A percentile compares a stretch with the other conserved stretches of the same genome.
Evolutionary conservation across 139 green algal genomes (phyloP).

Genomic region (Volvox reticuliferus): DNA sequence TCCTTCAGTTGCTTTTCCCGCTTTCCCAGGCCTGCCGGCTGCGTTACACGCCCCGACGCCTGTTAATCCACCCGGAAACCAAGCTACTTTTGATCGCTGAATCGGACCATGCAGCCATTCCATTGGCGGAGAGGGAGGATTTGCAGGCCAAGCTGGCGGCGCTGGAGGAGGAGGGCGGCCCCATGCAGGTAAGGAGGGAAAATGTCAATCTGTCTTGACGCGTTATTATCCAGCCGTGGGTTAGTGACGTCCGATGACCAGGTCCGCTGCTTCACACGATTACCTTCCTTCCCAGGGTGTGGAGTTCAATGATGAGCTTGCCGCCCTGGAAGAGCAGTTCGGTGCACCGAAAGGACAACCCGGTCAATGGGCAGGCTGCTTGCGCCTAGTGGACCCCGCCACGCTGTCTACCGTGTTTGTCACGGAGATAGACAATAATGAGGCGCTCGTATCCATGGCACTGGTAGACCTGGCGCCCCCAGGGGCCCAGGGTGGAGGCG

Average conservation of each 20-base stretch:
- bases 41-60: constrained; percentile 95
- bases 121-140: constrained; percentile 71
- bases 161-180: constrained; percentile 21
- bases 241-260: too few species aligned
- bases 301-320: constrained; percentile 82
- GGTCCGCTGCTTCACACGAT: too few species aligned
- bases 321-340: constrained; percentile 84
- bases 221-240: too few species aligned
- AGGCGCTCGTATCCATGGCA: constrained; percentile 84
- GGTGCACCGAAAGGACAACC: constrained; percentile 77
- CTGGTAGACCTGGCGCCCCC: constrained; percentile 76
- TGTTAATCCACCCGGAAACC: constrained; percentile 87
- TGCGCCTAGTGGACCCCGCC: constrained; percentile 89
- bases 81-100: constrained; percentile 80
- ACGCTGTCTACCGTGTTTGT: constrained; percentile 68
- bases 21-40: constrained; percentile 69
- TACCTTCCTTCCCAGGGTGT: constrained; percentile 59
- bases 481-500: constrained; percentile 28
- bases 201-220: too few species aligned
- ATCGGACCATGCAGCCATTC: constrained; percentile 83
- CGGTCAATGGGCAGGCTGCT: constrained; percentile 92
- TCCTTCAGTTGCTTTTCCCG: not conserved
- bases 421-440: constrained; percentile 89
- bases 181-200: constrained; percentile 21
- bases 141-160: constrained; percentile 54